phyloP scores from a whole-genome alignment of 345 rosid genomes.

The Syzygium aqueum region DNA sequence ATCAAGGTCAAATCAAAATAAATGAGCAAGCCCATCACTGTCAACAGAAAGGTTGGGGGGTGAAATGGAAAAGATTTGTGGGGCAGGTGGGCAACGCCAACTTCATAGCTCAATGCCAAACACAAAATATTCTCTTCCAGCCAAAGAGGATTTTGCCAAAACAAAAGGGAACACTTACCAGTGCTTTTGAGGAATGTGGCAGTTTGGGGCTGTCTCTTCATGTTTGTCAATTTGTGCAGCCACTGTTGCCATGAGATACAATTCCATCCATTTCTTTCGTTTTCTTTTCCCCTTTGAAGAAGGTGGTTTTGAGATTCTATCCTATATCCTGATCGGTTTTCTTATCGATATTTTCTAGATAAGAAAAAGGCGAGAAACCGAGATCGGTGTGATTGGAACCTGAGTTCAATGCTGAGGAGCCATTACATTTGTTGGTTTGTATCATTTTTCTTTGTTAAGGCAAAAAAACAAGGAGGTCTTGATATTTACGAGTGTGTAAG shows the following conservation, averaged over 20 bases:
- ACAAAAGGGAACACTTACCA: constrained; percentile 7
- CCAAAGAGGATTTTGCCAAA: constrained; percentile 9
- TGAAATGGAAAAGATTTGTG: constrained; percentile 7
- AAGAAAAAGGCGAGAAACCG: background rate
- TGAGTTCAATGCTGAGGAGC: background rate
- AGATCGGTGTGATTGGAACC: background rate
- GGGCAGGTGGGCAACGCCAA: constrained; percentile 9
- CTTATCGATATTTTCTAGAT: background rate
- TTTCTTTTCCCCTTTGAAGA: background rate
- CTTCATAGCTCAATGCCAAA: constrained; percentile 7
- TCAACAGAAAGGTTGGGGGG: background rate
- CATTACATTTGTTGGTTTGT: background rate
- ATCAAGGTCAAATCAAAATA: background rate
- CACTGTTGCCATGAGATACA: background rate
- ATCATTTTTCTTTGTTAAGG: background rate
- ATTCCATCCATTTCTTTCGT: background rate
- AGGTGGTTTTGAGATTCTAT: background rate
- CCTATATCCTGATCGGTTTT: background rate
- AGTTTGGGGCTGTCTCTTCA: background rate
- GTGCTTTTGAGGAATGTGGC: background rate
- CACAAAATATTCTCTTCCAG: constrained; percentile 16
- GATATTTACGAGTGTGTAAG: background rate
- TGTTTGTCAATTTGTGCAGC: background rate
- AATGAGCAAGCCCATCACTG: background rate
- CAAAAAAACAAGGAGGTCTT: background rate